These are phyloP conservation scores for Colletotrichum sp. DNA, from an alignment of 2,329 filamentous ascomycete genomes.

Conservation along the genomic window DNA sequence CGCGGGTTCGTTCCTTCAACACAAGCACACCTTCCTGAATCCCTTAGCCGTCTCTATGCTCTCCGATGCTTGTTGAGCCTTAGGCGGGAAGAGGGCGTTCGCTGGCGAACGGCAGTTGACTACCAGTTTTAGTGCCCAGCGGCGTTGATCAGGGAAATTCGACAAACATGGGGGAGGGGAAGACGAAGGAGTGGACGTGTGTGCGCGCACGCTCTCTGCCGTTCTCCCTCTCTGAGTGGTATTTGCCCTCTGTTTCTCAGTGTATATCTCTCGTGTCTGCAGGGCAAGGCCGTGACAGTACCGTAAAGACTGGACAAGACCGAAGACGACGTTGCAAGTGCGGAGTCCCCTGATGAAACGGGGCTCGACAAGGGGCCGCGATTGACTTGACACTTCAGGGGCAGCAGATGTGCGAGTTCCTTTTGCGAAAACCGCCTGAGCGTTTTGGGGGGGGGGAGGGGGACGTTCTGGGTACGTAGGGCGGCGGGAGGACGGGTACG, in stretches of 20 bases:
- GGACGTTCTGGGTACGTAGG: neutral
- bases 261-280: neutral
- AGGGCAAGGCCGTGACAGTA: neutral
- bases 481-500: neutral
- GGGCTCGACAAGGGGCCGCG: conserved; percentile 20
- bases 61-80: neutral
- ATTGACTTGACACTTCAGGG: conserved; percentile 28
- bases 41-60: neutral
- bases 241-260: neutral
- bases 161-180: conserved; percentile 1
- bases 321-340: conserved; percentile 15
- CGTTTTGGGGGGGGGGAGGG: conserved; percentile 7
- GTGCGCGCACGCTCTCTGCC: neutral
- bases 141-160: conserved; percentile 1
- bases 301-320: neutral
- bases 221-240: neutral
- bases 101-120: conserved; percentile 1
- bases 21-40: neutral
- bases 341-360: conserved; percentile 23
- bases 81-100: neutral
- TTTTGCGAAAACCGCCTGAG: conserved; percentile 17
- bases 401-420: conserved; percentile 21
- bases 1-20: neutral
- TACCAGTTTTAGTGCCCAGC: neutral
- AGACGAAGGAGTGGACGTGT: neutral